Base-by-base conservation (phyloP, 192 early-diverging fungal genomes). In the Linderina pennispora region DNA sequence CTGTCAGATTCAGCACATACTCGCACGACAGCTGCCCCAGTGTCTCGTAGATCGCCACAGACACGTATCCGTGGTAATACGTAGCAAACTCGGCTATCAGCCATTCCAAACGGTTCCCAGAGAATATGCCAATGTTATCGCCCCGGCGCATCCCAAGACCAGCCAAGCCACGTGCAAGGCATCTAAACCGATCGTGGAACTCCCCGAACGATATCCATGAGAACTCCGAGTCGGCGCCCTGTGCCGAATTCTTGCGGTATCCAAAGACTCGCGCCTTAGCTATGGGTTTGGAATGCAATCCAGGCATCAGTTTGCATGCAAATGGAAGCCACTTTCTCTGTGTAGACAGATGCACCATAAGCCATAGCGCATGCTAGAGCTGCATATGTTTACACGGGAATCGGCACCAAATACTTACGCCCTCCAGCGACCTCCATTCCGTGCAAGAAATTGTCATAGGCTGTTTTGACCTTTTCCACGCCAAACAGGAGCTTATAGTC, bases 41-140 rank as follows among this genome's bases (percentile, higher is more conserved):
- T 4, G 87, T 93, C 48, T 98, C 96, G 71, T 94, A 88, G 5
- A 98, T 75, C 1, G 96, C 85, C 19, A 95, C 85, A 15, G 83
- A 84, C 10, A 83, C 77, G 50, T 62, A 58, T 7, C 66, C 66
- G 34, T 58, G 54, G 39, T 69, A 69, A 39, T 69, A 69, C 3
- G 66, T 69, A 15, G 66, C 66, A 36, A 50, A 69, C 43, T 69
- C 66, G 9, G 62, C 50, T 17, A 69, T 25, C 19, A 55, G 45
- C 81, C 81, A 83, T 26, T 83, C 81, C 7, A 73, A 28, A 19
- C 78, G 55, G 64, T 83, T 83, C 25, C 76, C 71, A 8, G 76
- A 71, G 34, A 69, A 83, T 17, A 83, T 42, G 15, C 78, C 81
- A 15, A 83, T 55, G 42, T 59, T 64, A 46, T 72, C 61, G 19